phyloP scores from a whole-genome alignment of 2,329 filamentous ascomycete genomes.

The Arthrinium puccinioides region DNA sequence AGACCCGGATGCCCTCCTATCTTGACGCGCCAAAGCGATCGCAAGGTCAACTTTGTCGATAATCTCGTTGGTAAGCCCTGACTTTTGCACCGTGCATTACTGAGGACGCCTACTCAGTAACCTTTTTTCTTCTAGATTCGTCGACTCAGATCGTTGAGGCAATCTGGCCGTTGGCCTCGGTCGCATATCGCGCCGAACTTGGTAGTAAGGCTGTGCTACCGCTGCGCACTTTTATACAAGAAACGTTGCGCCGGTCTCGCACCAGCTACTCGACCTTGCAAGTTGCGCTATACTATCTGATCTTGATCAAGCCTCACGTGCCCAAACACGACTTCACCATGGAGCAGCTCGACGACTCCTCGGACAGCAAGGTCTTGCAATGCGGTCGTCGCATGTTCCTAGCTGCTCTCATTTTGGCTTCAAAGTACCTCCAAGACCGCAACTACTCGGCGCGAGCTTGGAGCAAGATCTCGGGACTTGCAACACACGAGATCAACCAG shows the following conservation, averaged over 20 bases:
- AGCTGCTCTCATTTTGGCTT: conserved; percentile 86
- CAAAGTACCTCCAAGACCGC: conserved; percentile 95
- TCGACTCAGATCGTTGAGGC: conserved; percentile 95
- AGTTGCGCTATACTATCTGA: conserved; percentile 91
- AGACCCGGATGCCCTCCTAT: conserved; percentile 61
- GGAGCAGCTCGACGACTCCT: conserved; percentile 70
- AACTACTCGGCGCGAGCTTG: conserved; percentile 97
- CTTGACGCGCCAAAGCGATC: conserved; percentile 79
- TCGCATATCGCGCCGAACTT: conserved; percentile 65
- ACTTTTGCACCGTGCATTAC: conserved; percentile 16
- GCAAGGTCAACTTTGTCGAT: conserved; percentile 92
- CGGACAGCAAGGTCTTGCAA: conserved; percentile 73
- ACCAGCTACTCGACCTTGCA: conserved; percentile 97
- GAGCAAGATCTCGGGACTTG: conserved; percentile 98
- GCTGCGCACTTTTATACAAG: conserved; percentile 92
- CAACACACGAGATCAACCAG: conserved; percentile 88
- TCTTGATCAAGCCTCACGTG: conserved; percentile 87
- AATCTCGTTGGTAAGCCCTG: conserved; percentile 87
- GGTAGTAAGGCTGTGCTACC: conserved; percentile 75
- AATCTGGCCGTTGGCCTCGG: conserved; percentile 90
- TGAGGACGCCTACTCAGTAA: conserved; percentile 22
- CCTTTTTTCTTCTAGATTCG: conserved; percentile 58
- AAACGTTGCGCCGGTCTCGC: conserved; percentile 87
- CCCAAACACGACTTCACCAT: conserved; percentile 78
- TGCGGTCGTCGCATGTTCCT: conserved; percentile 98